These are phyloP conservation scores for Platanus orientalis DNA, from an alignment of 164 flowering plant genomes.

Conservation along the genomic window DNA sequence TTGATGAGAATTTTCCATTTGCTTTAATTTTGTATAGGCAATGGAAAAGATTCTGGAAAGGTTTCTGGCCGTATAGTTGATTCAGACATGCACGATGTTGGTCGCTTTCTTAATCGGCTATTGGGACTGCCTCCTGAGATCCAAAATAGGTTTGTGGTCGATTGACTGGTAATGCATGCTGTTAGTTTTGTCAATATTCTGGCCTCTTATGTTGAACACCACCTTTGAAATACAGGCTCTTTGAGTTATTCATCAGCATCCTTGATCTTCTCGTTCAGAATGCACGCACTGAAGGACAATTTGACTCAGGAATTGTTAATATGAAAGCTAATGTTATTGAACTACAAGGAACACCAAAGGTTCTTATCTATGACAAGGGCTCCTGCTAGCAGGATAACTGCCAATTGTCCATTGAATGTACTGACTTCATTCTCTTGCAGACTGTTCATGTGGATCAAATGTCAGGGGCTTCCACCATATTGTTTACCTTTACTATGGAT, in stretches of 20 bases:
- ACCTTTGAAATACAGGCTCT: slow-evolving; percentile 52
- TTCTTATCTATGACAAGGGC: slow-evolving; percentile 13
- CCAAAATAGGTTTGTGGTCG: slow-evolving; percentile 68
- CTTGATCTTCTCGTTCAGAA: slow-evolving; percentile 78
- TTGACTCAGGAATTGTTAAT: slow-evolving; percentile 95
- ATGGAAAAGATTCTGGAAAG: slow-evolving; percentile 71
- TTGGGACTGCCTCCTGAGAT: slow-evolving; percentile 94
- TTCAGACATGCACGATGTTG: slow-evolving; percentile 98
- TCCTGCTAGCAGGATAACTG: background rate
- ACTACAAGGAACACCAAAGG: slow-evolving; percentile 81
- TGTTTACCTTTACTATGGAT: slow-evolving; percentile 82
- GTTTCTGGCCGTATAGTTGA: slow-evolving; percentile 85
- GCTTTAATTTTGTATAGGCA: slow-evolving; percentile 34
- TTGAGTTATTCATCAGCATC: slow-evolving; percentile 81
- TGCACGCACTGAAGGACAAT: slow-evolving; percentile 88
- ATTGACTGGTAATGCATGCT: background rate
- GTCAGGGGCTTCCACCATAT: slow-evolving; percentile 87
- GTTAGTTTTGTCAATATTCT: background rate
- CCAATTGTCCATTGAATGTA: background rate
- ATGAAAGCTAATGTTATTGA: slow-evolving; percentile 73
- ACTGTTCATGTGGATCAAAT: slow-evolving; percentile 81
- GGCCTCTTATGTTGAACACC: slow-evolving; percentile 5
- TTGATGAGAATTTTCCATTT: slow-evolving; percentile 4
- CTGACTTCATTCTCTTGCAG: slow-evolving; percentile 42
- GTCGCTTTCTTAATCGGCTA: slow-evolving; percentile 92